phyloP scores from a whole-genome alignment of 2,329 filamentous ascomycete species.

The Erysiphe pulchra region DNA sequence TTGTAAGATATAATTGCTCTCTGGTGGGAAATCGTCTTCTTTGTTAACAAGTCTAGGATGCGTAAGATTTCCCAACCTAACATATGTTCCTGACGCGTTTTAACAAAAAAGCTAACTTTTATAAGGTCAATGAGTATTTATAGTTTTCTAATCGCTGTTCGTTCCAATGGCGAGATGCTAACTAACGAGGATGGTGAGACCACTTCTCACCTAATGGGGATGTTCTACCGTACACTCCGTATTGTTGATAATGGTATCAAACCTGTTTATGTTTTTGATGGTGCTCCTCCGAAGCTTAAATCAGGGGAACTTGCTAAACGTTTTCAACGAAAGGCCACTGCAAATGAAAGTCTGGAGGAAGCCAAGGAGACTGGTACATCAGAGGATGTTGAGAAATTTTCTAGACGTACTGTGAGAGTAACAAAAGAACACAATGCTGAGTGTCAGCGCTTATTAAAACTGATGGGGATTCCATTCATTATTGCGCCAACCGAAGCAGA shows the following conservation, averaged over 20 bases:
- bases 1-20: slow-evolving; percentile 32
- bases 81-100: neutral
- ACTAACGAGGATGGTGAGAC: slow-evolving; percentile 90
- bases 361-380: slow-evolving; percentile 93
- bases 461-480: slow-evolving; percentile 93
- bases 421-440: slow-evolving; percentile 94
- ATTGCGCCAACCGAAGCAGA: slow-evolving; percentile 92
- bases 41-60: slow-evolving; percentile 22
- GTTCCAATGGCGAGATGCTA: slow-evolving; percentile 86
- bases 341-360: slow-evolving; percentile 71
- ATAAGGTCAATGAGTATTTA: slow-evolving; percentile 90
- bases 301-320: slow-evolving; percentile 91
- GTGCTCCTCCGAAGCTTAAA: slow-evolving; percentile 89
- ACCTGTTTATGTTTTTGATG: slow-evolving; percentile 92
- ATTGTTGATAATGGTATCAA: slow-evolving; percentile 99
- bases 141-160: slow-evolving; percentile 92
- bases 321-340: slow-evolving; percentile 83
- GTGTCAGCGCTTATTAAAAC: slow-evolving; percentile 67
- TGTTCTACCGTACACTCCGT: slow-evolving; percentile 95
- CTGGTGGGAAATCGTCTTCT: neutral
- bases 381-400: slow-evolving; percentile 96
- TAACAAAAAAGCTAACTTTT: neutral
- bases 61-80: slow-evolving; percentile 16
- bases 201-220: slow-evolving; percentile 94
- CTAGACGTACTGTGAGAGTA: slow-evolving; percentile 70